Percentiles rank a stretch among this genome's conserved stretches.
Evolutionary conservation across 345 rosid genomes (phyloP).

Genomic region (Dipteronia sinensis): DNA sequence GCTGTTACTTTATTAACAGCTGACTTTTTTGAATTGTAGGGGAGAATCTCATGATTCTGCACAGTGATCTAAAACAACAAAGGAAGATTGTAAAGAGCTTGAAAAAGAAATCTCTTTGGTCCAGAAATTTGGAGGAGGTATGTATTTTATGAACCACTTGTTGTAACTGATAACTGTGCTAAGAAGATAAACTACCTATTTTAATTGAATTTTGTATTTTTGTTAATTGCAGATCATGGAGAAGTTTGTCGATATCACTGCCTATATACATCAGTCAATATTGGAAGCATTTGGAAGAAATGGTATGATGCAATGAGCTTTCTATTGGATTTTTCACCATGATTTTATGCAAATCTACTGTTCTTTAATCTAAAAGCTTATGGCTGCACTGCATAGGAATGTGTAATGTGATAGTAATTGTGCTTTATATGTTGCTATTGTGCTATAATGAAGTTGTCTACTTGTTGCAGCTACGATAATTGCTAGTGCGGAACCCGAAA

Average conservation of each 20-base stretch:
- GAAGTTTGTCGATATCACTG: conserved; percentile 69
- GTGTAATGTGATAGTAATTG: not conserved
- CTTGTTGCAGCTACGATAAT: conserved; percentile 31
- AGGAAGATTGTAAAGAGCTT: conserved; percentile 69
- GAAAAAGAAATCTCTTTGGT: conserved; percentile 92
- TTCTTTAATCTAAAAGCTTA: too few relatives aligned
- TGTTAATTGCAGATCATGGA: conserved; percentile 58
- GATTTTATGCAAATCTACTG: too few relatives aligned
- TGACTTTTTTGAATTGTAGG: conserved; percentile 44
- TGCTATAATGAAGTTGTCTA: conserved; percentile 14
- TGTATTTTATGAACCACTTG: conserved; percentile 15
- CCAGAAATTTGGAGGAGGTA: conserved; percentile 82
- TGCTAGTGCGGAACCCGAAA: conserved; percentile 23
- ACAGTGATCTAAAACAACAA: conserved; percentile 70
- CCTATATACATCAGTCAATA: conserved; percentile 63
- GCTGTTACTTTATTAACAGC: conserved; percentile 12
- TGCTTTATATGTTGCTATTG: not conserved
- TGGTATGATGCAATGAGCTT: conserved; percentile 37
- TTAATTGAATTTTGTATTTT: conserved; percentile 10
- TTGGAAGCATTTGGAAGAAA: conserved; percentile 69
- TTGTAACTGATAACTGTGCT: not conserved
- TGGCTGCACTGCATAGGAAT: too few relatives aligned
- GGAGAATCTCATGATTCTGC: conserved; percentile 61
- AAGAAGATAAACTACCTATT: not conserved
- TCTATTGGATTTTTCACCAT: too few relatives aligned